A percentile compares a stretch with the other conserved stretches of the same genome.
Evolutionary conservation across 345 rosid species (phyloP).

Genomic region (Pistacia integerrima): DNA sequence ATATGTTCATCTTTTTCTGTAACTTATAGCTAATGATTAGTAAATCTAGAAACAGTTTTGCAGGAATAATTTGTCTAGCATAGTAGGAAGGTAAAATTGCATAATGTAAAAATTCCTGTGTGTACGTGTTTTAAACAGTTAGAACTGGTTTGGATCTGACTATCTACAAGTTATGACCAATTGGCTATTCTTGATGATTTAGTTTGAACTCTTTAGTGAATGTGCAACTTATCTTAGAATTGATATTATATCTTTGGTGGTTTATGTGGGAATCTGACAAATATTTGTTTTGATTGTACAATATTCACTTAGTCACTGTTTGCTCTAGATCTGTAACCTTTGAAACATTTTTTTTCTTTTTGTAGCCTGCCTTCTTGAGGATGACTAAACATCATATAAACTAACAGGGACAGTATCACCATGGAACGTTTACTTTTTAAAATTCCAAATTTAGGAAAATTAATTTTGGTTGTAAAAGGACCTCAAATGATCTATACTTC

Average conservation of each 20-base stretch:
- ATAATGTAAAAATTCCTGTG: constrained; percentile 31
- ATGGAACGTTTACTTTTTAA: neutral
- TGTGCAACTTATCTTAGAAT: neutral
- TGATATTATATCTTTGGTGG: neutral
- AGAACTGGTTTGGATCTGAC: constrained; percentile 22
- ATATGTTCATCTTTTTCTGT: constrained; percentile 30
- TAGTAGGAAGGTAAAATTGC: constrained; percentile 31
- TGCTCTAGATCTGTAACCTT: neutral
- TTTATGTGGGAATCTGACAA: neutral
- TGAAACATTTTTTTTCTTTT: neutral
- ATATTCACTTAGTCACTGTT: neutral
- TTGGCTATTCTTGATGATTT: constrained; percentile 21
- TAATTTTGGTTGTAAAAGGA: neutral
- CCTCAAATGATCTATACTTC: constrained; percentile 7
- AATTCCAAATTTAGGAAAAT: neutral
- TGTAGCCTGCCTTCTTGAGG: neutral
- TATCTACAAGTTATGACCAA: constrained; percentile 16
- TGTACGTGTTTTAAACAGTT: constrained; percentile 29
- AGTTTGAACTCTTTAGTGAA: neutral
- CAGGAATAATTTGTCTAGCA: constrained; percentile 37
- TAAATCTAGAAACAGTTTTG: constrained; percentile 39
- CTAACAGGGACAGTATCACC: neutral
- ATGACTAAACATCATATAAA: neutral
- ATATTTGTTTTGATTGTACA: neutral
- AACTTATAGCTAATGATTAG: constrained; percentile 30